Evolutionary conservation across 495 filamentous ascomycete species (phyloP), one percentile per base, ranked within the genome.

Genomic region (Trichoderma asperelloides): DNA sequence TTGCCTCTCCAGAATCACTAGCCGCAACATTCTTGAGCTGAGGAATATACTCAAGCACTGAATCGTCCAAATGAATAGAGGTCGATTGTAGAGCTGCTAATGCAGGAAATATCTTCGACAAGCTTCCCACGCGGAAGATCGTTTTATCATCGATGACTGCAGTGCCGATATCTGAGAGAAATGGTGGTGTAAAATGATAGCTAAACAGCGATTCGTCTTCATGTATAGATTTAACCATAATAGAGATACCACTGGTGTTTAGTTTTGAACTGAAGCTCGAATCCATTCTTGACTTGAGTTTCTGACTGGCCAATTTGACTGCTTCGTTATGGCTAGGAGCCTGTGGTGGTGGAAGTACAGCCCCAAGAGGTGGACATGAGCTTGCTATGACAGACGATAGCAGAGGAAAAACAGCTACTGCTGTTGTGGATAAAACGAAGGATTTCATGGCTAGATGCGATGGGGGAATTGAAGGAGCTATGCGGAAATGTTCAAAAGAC

Each of bases 31-130:
- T 67, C 11, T 69, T 68, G 12, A 85, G 68, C 41, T 77, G 72
- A 1, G 81, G 81, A 39, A 82, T 73, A 49, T 80, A 78, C 21
- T 84, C 72, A 2, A 78, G 80, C 47, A 85, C 70, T 0, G 78
- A 74, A 39, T 79, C 78, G 11, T 85, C 78, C 70, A 80, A 72
- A 28, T 78, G 77, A 4, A 78, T 72, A 0, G 70, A 67, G 7
- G 70, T 69, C 40, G 78, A 70, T 15, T 81, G 66, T 45, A 86
- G 70, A 0, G 80, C 66, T 1, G 77, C 76, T 23, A 82, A 76
- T 0, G 78, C 77, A 0, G 83, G 78, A 63, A 84, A 77, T 23
- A 85, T 72, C 66, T 87, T 87, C 0, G 81, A 81, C 39, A 84
- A 71, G 65, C 82, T 85, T 11, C 79, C 84, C 11, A 85, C 69